Evolutionary conservation across 768 basidiomycete species (phyloP), one percentile per base, ranked within the genome.

Genomic region (Steccherinum ochraceum): DNA sequence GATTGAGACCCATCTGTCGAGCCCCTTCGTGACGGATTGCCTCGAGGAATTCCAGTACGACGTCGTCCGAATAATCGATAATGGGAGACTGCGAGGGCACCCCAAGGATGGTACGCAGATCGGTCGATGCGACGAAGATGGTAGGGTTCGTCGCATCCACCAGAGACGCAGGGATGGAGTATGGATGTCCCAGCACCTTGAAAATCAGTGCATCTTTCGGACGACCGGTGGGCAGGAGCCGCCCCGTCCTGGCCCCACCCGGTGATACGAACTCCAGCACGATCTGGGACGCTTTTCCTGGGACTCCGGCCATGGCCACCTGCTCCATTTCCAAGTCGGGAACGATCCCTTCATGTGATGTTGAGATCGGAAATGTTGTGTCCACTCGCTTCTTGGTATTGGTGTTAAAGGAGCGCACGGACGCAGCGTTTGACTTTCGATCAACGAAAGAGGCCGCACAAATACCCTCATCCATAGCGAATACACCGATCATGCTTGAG

Each of bases 61-160:
- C 25, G 1, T 43, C 42, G 18, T 53, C 46, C 2, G 51, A 40
- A 40, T 64, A 68, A 48, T 60, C 56, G 30, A 35, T 35, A 35
- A 59, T 42, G n/a, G 58, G 40, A 11, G 27, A 27, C 5, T 51
- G 46, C 21, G 48, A 46, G 24, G 50, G 45, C 40, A 77, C 58
- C 19, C 69, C 64, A 41, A 79, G 67, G 27, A 69, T 63, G 4
- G 54, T 42, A 19, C 61, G 55, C 30, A 88, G 69, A 39, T 79
- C 76, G 0, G 64, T 52, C 3, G 71, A 64, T 26, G 65, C 49
- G 56, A 87, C 71, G 65, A 89, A 81, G 13, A 89, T 77, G 4
- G 80, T 83, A 0, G 86, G 86, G 61, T 89, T 88, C 13, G 86
- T 83, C 1, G 85, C 85, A 58, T 89, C 86, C 12, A 89, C 75